These are phyloP conservation scores for Colletotrichum sp. DNA, from an alignment of 2,329 filamentous ascomycete genomes.

Conservation along the genomic window DNA sequence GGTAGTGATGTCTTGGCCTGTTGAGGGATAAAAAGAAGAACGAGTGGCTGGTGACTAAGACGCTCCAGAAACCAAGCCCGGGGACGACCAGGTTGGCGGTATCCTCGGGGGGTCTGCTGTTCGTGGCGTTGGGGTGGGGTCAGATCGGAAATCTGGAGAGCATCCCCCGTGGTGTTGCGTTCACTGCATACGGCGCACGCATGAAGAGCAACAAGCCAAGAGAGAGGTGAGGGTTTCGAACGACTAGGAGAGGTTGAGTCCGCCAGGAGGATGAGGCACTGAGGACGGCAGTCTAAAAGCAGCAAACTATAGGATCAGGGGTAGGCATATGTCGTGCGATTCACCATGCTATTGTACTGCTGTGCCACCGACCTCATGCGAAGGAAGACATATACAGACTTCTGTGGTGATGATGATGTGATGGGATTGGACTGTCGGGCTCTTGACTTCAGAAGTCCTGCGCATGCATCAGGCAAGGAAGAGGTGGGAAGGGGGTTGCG, in stretches of 20 bases:
- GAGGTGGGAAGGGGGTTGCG: not conserved
- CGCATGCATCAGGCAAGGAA: not conserved
- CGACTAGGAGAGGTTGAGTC: not conserved
- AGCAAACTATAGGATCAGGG: not conserved
- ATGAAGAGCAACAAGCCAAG: not conserved
- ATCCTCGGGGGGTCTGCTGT: slow-evolving; percentile 6
- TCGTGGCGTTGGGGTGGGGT: slow-evolving; percentile 3
- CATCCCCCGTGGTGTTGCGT: slow-evolving; percentile 11
- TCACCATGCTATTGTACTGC: slow-evolving; percentile 1
- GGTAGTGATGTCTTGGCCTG: not conserved
- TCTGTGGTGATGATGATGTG: not conserved
- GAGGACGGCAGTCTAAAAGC: not conserved
- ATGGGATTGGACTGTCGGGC: not conserved
- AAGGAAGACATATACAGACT: not conserved
- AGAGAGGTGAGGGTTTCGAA: not conserved
- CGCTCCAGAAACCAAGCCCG: not conserved
- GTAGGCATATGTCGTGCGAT: slow-evolving; percentile 1
- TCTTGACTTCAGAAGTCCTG: not conserved
- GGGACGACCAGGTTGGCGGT: slow-evolving; percentile 14
- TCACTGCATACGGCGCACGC: not conserved
- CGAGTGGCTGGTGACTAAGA: not conserved
- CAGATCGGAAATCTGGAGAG: slow-evolving; percentile 12
- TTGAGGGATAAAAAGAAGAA: not conserved
- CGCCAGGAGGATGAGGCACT: not conserved
- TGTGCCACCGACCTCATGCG: slow-evolving; percentile 3